phyloP scores from a whole-genome alignment of 2,329 filamentous ascomycete species.

The Amphichorda felina region DNA sequence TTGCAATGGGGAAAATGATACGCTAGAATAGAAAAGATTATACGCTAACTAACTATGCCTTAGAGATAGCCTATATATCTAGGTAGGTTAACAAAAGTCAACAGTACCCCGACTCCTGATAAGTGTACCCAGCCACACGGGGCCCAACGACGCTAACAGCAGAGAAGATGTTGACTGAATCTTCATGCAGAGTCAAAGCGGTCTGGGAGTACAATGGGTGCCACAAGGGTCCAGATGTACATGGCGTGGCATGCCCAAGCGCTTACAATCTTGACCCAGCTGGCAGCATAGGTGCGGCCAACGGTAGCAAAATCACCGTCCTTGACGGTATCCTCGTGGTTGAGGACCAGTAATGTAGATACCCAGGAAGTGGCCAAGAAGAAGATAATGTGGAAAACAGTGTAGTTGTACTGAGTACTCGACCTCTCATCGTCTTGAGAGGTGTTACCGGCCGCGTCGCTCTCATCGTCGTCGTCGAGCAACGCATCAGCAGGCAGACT shows the following conservation, averaged over 20 bases:
- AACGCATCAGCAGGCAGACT: constrained; percentile 85
- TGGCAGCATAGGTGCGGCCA: constrained; percentile 90
- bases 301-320: constrained; percentile 77
- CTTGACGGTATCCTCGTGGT: constrained; percentile 52
- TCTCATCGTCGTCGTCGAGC: constrained; percentile 57
- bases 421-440: constrained; percentile 78
- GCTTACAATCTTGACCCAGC: constrained; percentile 98
- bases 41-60: too few relatives aligned
- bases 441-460: constrained; percentile 48
- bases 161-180: too few relatives aligned
- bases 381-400: constrained; percentile 95
- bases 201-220: constrained; percentile 75
- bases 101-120: too few relatives aligned
- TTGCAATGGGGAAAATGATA: too few relatives aligned
- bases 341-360: constrained; percentile 72
- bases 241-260: constrained; percentile 94
- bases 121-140: too few relatives aligned
- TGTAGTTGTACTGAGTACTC: constrained; percentile 91
- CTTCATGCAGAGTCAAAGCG: constrained; percentile 55
- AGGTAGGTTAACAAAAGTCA: too few relatives aligned
- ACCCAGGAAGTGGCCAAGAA: constrained; percentile 95
- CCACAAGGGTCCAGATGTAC: constrained; percentile 86
- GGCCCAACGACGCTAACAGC: too few relatives aligned
- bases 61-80: too few relatives aligned
- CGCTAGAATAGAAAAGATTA: too few relatives aligned